Base-by-base conservation (phyloP, 352 stramenopile genomes). In the Pythium vanterpoolii region DNA sequence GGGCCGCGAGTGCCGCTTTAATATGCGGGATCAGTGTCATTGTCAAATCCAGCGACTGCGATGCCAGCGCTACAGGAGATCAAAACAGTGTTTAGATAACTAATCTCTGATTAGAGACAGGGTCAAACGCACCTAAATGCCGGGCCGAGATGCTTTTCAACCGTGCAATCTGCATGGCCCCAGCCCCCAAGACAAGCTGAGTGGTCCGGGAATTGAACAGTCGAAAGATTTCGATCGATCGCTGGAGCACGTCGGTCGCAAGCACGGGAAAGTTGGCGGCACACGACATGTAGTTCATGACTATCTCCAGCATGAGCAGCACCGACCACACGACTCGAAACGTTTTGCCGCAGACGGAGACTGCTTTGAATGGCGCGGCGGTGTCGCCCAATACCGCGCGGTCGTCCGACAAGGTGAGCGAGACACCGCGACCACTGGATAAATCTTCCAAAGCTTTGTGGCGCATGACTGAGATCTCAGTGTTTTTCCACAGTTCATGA, bases 131-230 rank as follows among this genome's bases (percentile, higher is more conserved):
- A 93, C 83, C 83, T 34, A 99, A 71, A 74, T 99, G 96, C 43
- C 98, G 93, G 1, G 95, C 90, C 23, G 96, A 98, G 70, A 99
- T 99, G 40, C 90, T 98, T 68, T 98, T 98, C 21, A 98, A 77
- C 39, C 87, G 80, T n/a, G 96, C 95, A 38, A 96, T 83, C 72
- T 99, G 94, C 74, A 99, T 98, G 13, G 96, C 96, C 13, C 96
- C 95, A 62, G 96, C 96, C 7, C 94, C 95, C 13, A 99, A 80
- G 30, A 99, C 96, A 16, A 99, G 83, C 57, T 98, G 93, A 18
- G 91, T 98, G 5, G 96, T 97, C 18, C 95, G 72, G 9, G 94
- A 96, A 70, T 98, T 98, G 87, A 98, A 99, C 62, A 99, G 69
- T 71, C 86, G 77, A 31, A 95, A 89, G 49, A 95, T 90, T 68